These are phyloP conservation scores for Lojkania enalia DNA, from an alignment of 2,329 filamentous ascomycete species.

Conservation along the genomic window DNA sequence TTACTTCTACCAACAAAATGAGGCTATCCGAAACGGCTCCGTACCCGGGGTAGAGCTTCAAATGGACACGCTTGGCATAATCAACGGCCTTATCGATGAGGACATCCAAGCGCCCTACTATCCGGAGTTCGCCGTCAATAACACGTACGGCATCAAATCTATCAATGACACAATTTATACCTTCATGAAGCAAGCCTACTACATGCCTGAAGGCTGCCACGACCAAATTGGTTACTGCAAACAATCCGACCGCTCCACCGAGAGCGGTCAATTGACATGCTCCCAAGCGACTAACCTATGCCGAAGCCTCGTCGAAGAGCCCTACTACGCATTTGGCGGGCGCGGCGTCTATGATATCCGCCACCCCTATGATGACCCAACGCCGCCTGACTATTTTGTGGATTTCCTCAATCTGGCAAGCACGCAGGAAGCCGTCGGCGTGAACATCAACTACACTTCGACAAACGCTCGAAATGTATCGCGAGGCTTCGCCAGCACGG, in stretches of 20 bases:
- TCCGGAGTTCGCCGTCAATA: slow-evolving; percentile 57
- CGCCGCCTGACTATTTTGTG: slow-evolving; percentile 55
- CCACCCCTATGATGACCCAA: slow-evolving; percentile 55
- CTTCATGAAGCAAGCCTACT: slow-evolving; percentile 50
- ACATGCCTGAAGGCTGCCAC: slow-evolving; percentile 54
- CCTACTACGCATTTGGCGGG: slow-evolving; percentile 46
- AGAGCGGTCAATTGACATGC: slow-evolving; percentile 41
- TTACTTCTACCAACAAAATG: slow-evolving; percentile 61
- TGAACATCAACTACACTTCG: slow-evolving; percentile 60
- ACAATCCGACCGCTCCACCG: slow-evolving; percentile 26
- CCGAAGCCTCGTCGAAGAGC: slow-evolving; percentile 48
- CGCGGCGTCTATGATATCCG: slow-evolving; percentile 61
- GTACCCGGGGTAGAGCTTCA: slow-evolving; percentile 53
- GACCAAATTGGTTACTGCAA: slow-evolving; percentile 56
- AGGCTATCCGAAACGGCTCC: slow-evolving; percentile 54
- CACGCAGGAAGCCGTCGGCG: slow-evolving; percentile 54
- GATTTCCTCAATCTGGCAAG: slow-evolving; percentile 58
- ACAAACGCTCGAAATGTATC: slow-evolving; percentile 45
- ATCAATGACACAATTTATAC: slow-evolving; percentile 53
- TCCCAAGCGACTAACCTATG: slow-evolving; percentile 46
- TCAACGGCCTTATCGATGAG: slow-evolving; percentile 59
- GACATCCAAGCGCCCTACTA: slow-evolving; percentile 51
- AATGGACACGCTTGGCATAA: slow-evolving; percentile 59
- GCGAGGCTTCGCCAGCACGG: slow-evolving; percentile 50
- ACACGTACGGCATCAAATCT: slow-evolving; percentile 57